Base-by-base conservation (phyloP, 306 rosid genomes). In the Quercus gilva region DNA sequence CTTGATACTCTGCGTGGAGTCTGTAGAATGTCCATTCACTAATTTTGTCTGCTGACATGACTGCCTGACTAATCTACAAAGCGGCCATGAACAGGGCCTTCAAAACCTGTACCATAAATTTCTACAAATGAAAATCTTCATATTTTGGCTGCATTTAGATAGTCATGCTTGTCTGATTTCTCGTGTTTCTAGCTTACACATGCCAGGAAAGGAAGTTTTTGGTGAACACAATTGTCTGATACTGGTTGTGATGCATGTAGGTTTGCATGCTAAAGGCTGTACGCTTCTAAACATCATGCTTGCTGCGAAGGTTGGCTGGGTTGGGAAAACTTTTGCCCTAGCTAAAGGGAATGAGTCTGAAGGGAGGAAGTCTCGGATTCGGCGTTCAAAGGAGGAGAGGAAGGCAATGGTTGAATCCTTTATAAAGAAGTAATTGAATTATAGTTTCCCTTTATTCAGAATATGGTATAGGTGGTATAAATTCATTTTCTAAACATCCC, bases 341-440 rank as follows among this genome's bases (percentile, higher is more conserved):
- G 98, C 99, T 31, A 91, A 86, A 82, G 80, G 82, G 63, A 96
- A 93, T 79, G 98, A 90, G 55, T 87, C 94, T 52, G 94, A 93
- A 59, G 90, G 93, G 43, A 91, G 86, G 87, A 96, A 87, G 81
- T 56, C 96, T 23, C 89, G 98, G 25, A 90, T 91, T 84, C 94
- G 98, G 71, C 96, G 89, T 41, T 91, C 98, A 29, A 96, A 96
- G 86, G 88, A 93, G 81, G 94, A 96, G 85, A 81, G 98, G 81
- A 96, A 96, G 88, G 89, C 91, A 61, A 88, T 93, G 99, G 96
- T 91, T 59, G 93, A 91, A 73, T 79, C 94, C 77, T 96, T 96
- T 79, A 93, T 96, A 78, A 86, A 88, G 76, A 95, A 84, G 99
- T 93, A 90, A 87, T 71, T 71, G 20, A 73, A 18, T 35, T 55